Conservation (phyloP, 805 yeast genomes). For the Sungouiozyma intestinalis region DNA sequence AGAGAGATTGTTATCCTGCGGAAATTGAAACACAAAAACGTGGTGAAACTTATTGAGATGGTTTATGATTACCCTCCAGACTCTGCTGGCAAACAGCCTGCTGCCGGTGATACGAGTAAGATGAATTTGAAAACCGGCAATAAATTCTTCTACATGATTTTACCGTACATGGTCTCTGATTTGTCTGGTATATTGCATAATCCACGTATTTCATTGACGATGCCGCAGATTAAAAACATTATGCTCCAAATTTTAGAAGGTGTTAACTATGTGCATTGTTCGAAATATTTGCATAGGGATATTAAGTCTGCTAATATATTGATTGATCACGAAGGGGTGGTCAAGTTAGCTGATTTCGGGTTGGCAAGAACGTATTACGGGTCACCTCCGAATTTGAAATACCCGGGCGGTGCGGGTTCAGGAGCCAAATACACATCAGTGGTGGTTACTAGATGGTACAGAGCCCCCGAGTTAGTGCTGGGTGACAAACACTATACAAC, state of each 20-base stretch:
- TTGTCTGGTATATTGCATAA: conserved; percentile 82
- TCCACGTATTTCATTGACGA: conserved; percentile 48
- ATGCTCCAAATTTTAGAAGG: conserved; percentile 73
- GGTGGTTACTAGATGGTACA: conserved; percentile 95
- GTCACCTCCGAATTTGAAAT: conserved; percentile 39
- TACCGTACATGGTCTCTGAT: conserved; percentile 89
- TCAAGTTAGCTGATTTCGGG: conserved; percentile 94
- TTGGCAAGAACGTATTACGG: conserved; percentile 72
- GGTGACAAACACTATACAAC: conserved; percentile 85
- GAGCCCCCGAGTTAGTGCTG: conserved; percentile 86
- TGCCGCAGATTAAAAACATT: conserved; percentile 72
- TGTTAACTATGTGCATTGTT: conserved; percentile 59
- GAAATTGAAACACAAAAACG: conserved; percentile 54
- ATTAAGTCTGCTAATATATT: conserved; percentile 94
- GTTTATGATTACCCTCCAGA: conserved; percentile 41
- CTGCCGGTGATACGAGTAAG: conserved; percentile 2
- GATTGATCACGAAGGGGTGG: conserved; percentile 60
- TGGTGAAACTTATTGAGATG: conserved; percentile 72
- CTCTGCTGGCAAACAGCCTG: conserved; percentile 3
- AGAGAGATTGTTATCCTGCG: conserved; percentile 83
- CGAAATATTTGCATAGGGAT: conserved; percentile 68
- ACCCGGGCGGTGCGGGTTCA: conserved; percentile 35
- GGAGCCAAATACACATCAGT: conserved; percentile 43
- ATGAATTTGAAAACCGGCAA: conserved; percentile 5
- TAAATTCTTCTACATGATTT: conserved; percentile 64